Evolutionary conservation across 1,139 yeast species (phyloP).

Genomic region (Waltiozyma sp.): DNA sequence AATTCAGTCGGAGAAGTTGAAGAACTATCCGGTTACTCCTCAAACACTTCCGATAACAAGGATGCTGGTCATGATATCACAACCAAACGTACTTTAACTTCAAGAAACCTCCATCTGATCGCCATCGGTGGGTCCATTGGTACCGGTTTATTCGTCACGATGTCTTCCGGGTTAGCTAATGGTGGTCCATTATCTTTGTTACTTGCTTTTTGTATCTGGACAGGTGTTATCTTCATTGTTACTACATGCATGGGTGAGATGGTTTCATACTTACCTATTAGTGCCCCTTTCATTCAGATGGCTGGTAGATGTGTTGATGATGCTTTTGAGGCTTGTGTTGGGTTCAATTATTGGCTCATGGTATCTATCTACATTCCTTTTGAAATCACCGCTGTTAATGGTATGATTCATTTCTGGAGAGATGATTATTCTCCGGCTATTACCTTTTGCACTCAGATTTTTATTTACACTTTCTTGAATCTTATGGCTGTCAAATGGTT

Average conservation of each 20-base stretch:
- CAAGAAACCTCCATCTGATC: constrained; percentile 51
- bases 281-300: constrained; percentile 53
- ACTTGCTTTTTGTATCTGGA: constrained; percentile 56
- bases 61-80: neutral
- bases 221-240: constrained; percentile 50
- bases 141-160: constrained; percentile 51
- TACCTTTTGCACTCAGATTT: constrained; percentile 50
- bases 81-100: constrained; percentile 25
- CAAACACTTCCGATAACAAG: neutral
- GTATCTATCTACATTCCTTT: constrained; percentile 83
- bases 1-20: neutral
- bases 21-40: neutral
- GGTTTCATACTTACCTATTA: constrained; percentile 64
- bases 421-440: constrained; percentile 49
- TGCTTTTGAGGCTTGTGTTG: constrained; percentile 70
- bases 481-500: constrained; percentile 45
- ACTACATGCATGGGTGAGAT: constrained; percentile 67
- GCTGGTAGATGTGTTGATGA: constrained; percentile 43
- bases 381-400: constrained; percentile 75
- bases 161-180: constrained; percentile 40
- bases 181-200: constrained; percentile 71
- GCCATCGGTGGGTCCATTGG: constrained; percentile 64
- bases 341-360: constrained; percentile 79
- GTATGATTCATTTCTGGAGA: constrained; percentile 70
- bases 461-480: constrained; percentile 36